Evolutionary conservation across 2,329 filamentous ascomycete species (phyloP).

Genomic region (Neonectria ditissima): DNA sequence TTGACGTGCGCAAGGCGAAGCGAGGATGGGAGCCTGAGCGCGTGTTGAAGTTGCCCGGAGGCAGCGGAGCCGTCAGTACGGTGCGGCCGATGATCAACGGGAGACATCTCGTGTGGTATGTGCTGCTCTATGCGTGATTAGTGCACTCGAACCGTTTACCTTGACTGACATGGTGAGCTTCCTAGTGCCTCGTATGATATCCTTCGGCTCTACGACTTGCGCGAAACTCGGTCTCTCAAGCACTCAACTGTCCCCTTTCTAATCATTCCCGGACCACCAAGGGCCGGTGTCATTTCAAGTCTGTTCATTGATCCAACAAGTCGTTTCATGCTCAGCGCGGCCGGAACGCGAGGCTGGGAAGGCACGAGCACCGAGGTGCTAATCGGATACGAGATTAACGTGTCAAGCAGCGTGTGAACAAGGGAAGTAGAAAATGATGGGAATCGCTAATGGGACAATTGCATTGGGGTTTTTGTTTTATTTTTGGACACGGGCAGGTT

Average conservation of each 20-base stretch:
- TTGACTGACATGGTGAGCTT: slow-evolving; percentile 1
- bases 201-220: slow-evolving; percentile 89
- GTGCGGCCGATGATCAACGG: slow-evolving; percentile 93
- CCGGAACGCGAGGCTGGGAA: slow-evolving; percentile 95
- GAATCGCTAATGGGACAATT: not conserved
- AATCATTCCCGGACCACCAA: slow-evolving; percentile 88
- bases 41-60: slow-evolving; percentile 86
- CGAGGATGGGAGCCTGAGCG: slow-evolving; percentile 79
- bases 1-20: slow-evolving; percentile 80
- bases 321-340: slow-evolving; percentile 90
- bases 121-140: slow-evolving; percentile 5
- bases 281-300: slow-evolving; percentile 88
- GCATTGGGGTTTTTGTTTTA: not conserved
- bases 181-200: slow-evolving; percentile 92
- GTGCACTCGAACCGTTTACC: not conserved
- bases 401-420: slow-evolving; percentile 36
- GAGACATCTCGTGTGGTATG: slow-evolving; percentile 83
- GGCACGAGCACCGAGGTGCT: slow-evolving; percentile 89
- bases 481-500: slow-evolving; percentile 12
- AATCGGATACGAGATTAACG: slow-evolving; percentile 89
- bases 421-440: too few relatives aligned
- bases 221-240: slow-evolving; percentile 71
- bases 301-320: slow-evolving; percentile 90
- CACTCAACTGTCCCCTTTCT: slow-evolving; percentile 90
- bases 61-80: slow-evolving; percentile 90